These are phyloP conservation scores for Cucurbita ficifolia DNA, from an alignment of 306 rosid species.

Conservation along the genomic window DNA sequence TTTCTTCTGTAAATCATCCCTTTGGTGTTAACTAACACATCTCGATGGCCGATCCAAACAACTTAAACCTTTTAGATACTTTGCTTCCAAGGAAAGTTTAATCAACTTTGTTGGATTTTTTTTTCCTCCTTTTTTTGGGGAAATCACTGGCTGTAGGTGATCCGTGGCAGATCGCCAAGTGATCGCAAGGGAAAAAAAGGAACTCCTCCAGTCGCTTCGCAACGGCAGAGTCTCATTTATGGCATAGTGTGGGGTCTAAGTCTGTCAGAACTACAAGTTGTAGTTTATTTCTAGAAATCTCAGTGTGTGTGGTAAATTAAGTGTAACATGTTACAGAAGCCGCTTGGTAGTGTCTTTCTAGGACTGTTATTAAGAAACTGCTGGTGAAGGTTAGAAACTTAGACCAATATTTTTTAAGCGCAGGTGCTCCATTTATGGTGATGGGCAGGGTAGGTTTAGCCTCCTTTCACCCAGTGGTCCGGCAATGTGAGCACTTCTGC, in stretches of 20 bases:
- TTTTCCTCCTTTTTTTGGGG: no score
- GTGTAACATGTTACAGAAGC: background rate
- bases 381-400: background rate
- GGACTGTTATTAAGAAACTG: background rate
- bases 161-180: no score
- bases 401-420: background rate
- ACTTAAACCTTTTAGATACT: background rate
- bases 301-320: background rate
- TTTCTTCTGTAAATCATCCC: no score
- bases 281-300: background rate
- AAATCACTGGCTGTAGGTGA: no score
- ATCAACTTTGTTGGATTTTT: background rate
- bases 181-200: no score
- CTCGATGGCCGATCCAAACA: no score
- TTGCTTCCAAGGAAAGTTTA: background rate
- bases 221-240: no score
- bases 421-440: background rate
- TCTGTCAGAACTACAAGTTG: background rate
- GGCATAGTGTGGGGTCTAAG: no score
- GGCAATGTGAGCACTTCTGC: background rate
- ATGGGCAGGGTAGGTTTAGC: background rate
- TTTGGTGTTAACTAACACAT: no score
- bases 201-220: no score
- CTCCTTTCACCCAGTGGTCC: background rate
- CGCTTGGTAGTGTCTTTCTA: background rate